Percentiles rank a stretch among this genome's conserved stretches.
phyloP scores from a whole-genome alignment of 2,329 filamentous ascomycete genomes.

The Nothopassalora personata region DNA sequence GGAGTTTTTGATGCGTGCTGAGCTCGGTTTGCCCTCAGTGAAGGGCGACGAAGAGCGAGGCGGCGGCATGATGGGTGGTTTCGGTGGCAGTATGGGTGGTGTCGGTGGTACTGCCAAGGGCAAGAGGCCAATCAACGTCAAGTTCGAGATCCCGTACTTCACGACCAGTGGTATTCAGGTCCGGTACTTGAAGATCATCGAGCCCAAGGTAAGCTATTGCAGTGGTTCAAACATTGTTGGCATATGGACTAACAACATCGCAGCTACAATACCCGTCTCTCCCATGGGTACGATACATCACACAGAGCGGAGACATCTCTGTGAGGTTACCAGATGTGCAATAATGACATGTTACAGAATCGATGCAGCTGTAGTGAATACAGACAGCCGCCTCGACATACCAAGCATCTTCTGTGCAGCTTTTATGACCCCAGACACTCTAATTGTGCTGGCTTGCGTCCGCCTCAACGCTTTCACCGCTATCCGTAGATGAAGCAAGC shows the following conservation, averaged over 20 bases:
- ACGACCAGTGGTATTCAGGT: slow-evolving; percentile 99
- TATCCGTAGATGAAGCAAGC: no score
- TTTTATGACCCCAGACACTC: no score
- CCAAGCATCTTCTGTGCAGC: no score
- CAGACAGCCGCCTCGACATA: not conserved
- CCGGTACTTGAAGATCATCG: slow-evolving; percentile 96
- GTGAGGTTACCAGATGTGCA: slow-evolving; percentile 82
- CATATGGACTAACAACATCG: not conserved
- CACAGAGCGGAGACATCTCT: slow-evolving; percentile 93
- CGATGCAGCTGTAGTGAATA: not conserved
- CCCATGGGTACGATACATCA: slow-evolving; percentile 98
- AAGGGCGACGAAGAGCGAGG: slow-evolving; percentile 84
- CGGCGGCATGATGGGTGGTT: slow-evolving; percentile 95
- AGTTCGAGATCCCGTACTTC: slow-evolving; percentile 99
- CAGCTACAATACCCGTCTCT: slow-evolving; percentile 96
- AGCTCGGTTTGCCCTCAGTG: slow-evolving; percentile 88
- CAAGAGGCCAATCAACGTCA: slow-evolving; percentile 95
- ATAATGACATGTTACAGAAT: not conserved
- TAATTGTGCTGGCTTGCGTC: no score
- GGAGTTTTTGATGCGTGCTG: slow-evolving; percentile 97
- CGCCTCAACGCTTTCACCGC: no score
- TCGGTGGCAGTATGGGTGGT: slow-evolving; percentile 94
- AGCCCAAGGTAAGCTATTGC: slow-evolving; percentile 72
- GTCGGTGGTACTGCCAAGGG: slow-evolving; percentile 80
- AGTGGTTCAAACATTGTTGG: not conserved